Base-by-base conservation (phyloP, 306 rosid genomes). In the Prunus kanzakura region DNA sequence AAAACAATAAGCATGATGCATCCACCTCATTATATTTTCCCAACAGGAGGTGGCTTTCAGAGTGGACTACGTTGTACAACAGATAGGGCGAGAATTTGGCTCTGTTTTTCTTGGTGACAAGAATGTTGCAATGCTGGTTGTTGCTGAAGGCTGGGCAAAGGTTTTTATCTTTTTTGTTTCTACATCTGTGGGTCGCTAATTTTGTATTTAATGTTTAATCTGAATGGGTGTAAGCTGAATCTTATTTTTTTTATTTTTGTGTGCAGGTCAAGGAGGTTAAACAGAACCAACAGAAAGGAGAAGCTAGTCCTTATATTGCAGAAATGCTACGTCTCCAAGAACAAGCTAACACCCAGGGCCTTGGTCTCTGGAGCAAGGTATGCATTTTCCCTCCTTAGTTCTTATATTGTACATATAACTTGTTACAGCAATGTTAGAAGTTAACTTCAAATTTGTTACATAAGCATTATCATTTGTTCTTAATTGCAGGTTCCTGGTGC, bases 351-450 rank as follows among this genome's bases (percentile, higher is more conserved):
- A 91, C 91, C 72, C 90, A 91, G 41, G 98, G 98, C 57, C 86
- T 88, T 81, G 99, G 99, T 72, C 93, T 97, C 62, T 91, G 97
- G 97, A 96, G 91, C 88, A 91, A 91, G 98, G 99, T 96, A 66
- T 52, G 6, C 15, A 83, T 51, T 72, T 70, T 46, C 10, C 13
- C 25, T 56, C 69, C 29, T 60, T 45, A 29, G 54, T 60, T 11
- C 20, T 55, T 76, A 15, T 79, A 19, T 9, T 29, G 9, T 7
- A 16, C 49, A 19, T 66, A 25, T 38, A 55, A 72, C 8, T 41
- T 51, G 35, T 56, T 73, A 27, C 56, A 41, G 46, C 52, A 11
- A 11, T 63, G 43, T 35, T 35, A 12, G 7, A 73, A 45, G 41
- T 73, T 55, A 11, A 67, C 35, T 46, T 67, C 38, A 72, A 38